Evolutionary conservation across 176 grass and related monocot species (phyloP).

Genomic region (Musa beccarii): DNA sequence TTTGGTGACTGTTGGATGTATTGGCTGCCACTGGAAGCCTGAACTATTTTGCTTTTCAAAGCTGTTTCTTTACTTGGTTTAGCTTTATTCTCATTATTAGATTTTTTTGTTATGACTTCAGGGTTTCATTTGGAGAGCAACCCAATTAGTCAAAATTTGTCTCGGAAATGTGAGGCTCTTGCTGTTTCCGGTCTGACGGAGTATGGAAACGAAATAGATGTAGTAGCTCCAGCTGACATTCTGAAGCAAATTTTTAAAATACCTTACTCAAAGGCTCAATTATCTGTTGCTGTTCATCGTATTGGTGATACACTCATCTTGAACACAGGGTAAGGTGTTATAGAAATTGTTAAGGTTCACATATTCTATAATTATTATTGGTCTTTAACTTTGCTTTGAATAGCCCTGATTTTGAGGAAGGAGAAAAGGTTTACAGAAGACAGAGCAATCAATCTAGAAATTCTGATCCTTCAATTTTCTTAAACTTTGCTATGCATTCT

Average conservation of each 20-base stretch:
- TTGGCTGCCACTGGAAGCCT: background rate
- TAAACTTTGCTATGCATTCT: slow-evolving; percentile 99
- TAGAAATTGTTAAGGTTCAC: background rate
- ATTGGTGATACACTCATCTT: slow-evolving; percentile 90
- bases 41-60: background rate
- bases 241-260: slow-evolving; percentile 99
- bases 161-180: slow-evolving; percentile 82
- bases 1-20: background rate
- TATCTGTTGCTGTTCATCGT: slow-evolving; percentile 89
- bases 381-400: slow-evolving; percentile 7
- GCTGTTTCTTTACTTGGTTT: background rate
- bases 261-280: slow-evolving; percentile 83
- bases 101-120: slow-evolving; percentile 25
- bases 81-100: slow-evolving; percentile 14
- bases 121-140: slow-evolving; percentile 50
- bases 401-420: slow-evolving; percentile 96
- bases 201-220: slow-evolving; percentile 85
- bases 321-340: slow-evolving; percentile 70
- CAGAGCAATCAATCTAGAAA: slow-evolving; percentile 63
- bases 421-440: slow-evolving; percentile 90
- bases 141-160: slow-evolving; percentile 79
- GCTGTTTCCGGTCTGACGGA: slow-evolving; percentile 86
- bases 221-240: slow-evolving; percentile 87
- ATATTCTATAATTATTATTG: background rate
- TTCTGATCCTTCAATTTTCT: slow-evolving; percentile 85